Base-by-base conservation (phyloP, 257 asterid genomes). In the Solanum microdontum region DNA sequence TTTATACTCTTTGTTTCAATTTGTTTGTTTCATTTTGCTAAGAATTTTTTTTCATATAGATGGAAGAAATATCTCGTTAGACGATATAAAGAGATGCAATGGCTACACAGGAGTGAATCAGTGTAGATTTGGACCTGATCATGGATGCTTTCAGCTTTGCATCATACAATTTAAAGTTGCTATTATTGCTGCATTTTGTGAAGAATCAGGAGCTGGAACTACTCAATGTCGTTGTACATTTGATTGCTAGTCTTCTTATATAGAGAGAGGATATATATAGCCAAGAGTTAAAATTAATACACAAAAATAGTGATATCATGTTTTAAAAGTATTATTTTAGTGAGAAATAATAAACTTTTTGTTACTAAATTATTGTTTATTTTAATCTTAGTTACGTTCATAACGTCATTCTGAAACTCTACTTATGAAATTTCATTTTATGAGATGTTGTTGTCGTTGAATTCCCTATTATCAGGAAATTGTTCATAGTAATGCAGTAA, bases 211-310 rank as follows among this genome's bases (percentile, higher is more conserved):
- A 69, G 17, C n/a, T 19, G 83, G 87, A 24, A 45, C 24, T 3
- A 85, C 87, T 69, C 21, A 40, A 14, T 85, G 87, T 28, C 87
- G 66, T 19, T 85, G 87, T 75, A 85, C 30, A 28, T 85, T 85
- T 75, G 30, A 85, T 39, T 85, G 87, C 83, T 69, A 85, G 26
- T 69, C 26, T 51, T 51, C 62, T 51, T 51, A 15, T 51, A 15
- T 51, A 51, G 1, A 51, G 24, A 48, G 58, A 48, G 58, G 58
- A 48, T 48, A 48, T 48, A 48, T 45, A 45, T 12, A 45, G 7
- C 21, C 21, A 48, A 48, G 58, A 48, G 7, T 48, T 15, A 4
- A 72, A 39, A n/a, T 6, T 12, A 43, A 43, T 43, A 39, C 60
- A 39, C 32, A n/a, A 12, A 7, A 3, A 0, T 28, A 39, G 32